These are phyloP conservation scores for Luffa acutangula DNA, from an alignment of 306 rosid genomes.

Conservation along the genomic window DNA sequence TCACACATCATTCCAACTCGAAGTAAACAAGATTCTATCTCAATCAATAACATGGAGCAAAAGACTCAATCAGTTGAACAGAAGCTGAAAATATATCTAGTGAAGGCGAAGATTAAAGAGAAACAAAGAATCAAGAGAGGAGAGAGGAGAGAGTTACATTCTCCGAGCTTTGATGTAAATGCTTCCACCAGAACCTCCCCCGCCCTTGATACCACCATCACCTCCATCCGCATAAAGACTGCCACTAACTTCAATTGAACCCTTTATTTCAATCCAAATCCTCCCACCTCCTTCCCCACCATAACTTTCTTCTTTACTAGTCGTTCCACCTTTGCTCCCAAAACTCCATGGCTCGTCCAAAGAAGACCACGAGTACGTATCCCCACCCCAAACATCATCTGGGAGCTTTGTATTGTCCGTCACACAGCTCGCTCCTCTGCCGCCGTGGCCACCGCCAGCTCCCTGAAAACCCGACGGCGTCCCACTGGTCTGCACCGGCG, in stretches of 20 bases:
- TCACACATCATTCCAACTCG: background rate
- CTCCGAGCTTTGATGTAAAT: slow-evolving; percentile 53
- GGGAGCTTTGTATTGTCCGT: slow-evolving; percentile 80
- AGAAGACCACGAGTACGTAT: slow-evolving; percentile 76
- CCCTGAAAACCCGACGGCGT: slow-evolving; percentile 79
- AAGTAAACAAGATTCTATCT: background rate
- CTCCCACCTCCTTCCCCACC: slow-evolving; percentile 98
- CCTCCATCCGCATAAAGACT: slow-evolving; percentile 75
- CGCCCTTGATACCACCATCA: slow-evolving; percentile 78
- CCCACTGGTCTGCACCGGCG: slow-evolving; percentile 85
- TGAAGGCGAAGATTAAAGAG: background rate
- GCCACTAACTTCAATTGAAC: slow-evolving; percentile 41
- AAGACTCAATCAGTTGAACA: background rate
- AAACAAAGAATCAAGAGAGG: background rate
- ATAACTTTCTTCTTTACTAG: slow-evolving; percentile 56
- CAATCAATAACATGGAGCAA: background rate
- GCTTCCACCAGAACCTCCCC: slow-evolving; percentile 99
- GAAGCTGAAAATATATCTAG: background rate
- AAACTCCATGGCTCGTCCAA: slow-evolving; percentile 59
- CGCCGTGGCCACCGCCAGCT: slow-evolving; percentile 90
- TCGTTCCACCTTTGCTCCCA: slow-evolving; percentile 89
- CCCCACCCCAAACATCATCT: slow-evolving; percentile 95
- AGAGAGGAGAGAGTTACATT: slow-evolving; percentile 41
- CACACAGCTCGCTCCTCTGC: slow-evolving; percentile 90
- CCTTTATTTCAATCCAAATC: slow-evolving; percentile 32